Evolutionary conservation across 768 basidiomycete genomes (phyloP), one percentile per base, ranked within the genome.

Genomic region (Termitomyces heimii): DNA sequence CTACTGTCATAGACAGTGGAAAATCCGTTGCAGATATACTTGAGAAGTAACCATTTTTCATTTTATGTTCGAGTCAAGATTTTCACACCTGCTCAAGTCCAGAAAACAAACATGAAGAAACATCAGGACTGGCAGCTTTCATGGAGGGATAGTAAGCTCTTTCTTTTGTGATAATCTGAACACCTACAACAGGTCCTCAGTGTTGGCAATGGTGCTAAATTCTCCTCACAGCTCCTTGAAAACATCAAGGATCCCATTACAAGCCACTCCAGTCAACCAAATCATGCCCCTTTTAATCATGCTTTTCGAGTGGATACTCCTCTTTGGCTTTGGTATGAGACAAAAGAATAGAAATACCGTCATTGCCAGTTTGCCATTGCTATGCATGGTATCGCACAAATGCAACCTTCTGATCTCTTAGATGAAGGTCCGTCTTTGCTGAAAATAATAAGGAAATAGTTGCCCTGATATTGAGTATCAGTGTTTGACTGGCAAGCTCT

Each of bases 21-120:
- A 73, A 73, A 56, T 58, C 65, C 1, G 63, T 67, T 7, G 56
- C 60, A n/a, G 70, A 72, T 1, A 46, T 74, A 4, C 44, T 66
- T 12, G 55, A 60, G 8, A 57, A 63, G 73, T 35, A 9, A 7
- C 13, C n/a, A n/a, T 2, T 45, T 20, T 10, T 9, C 35, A 24
- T 35, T 54, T 2, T 28, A 5, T 18, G 14, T 13, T 4, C 9
- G 12, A 39, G 18, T 3, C 34, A 40, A 34, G 13, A 10, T n/a
- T 20, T 4, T 43, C 10, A 29, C 3, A 26, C 16, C 24, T 4
- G 13, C 22, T 53, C 6, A 28, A 73, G 69, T 20, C 68, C 71
- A 0, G 53, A 59, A 26, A 44, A 51, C n/a, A 73, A 71, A 54
- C 64, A 73, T 55, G 67, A 66, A 5, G 62, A 60, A 39, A 71